These are phyloP conservation scores for Amanita pallidorosea DNA, from an alignment of 768 basidiomycete genomes.

Conservation along the genomic window DNA sequence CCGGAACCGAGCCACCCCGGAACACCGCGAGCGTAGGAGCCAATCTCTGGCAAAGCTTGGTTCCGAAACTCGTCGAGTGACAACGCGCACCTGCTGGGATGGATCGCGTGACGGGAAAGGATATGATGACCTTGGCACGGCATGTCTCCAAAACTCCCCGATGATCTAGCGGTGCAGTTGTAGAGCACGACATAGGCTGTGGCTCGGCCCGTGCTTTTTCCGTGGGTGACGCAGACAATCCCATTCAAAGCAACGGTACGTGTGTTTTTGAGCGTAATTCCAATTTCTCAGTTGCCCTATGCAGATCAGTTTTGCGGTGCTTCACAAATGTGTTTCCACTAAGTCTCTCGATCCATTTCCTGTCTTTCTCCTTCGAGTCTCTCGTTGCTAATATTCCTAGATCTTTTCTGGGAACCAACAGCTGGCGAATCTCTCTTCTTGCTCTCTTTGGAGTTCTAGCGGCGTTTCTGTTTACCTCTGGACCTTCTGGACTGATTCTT, in stretches of 20 bases:
- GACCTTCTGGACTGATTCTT: no score
- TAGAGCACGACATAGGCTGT: neutral
- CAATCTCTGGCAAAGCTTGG: neutral
- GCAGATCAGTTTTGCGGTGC: neutral
- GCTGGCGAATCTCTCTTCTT: no score
- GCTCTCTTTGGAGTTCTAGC: no score
- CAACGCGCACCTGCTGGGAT: neutral
- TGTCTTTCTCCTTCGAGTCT: no score
- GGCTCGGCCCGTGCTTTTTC: neutral
- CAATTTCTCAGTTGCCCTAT: neutral
- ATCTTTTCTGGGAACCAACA: no score
- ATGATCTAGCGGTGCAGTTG: neutral
- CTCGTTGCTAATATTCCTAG: no score
- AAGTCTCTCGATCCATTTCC: no score
- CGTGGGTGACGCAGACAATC: neutral
- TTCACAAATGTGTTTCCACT: no score
- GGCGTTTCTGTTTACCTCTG: no score
- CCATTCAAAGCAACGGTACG: neutral
- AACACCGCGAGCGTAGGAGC: neutral
- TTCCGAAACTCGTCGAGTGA: constrained; percentile 6
- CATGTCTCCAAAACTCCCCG: neutral
- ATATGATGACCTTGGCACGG: neutral
- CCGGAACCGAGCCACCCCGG: neutral
- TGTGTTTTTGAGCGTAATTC: no score
- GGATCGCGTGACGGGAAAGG: neutral